phyloP scores from a whole-genome alignment of 768 basidiomycete genomes.

The Mycena floridula region DNA sequence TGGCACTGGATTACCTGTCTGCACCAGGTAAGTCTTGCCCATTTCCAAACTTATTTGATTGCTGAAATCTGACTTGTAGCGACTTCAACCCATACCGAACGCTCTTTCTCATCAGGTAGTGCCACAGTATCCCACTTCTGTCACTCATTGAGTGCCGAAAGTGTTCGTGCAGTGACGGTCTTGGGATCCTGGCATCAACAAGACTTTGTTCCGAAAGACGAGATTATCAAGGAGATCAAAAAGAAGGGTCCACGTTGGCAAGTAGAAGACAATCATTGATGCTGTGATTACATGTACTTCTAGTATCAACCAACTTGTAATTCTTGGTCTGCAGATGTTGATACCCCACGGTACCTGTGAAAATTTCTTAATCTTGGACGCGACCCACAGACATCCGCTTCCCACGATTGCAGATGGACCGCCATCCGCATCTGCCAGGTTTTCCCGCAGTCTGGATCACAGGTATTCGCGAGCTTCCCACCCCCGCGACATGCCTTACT shows the following conservation, averaged over 20 bases:
- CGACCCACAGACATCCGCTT: too few species aligned
- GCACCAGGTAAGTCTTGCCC: background rate
- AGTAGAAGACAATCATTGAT: too few species aligned
- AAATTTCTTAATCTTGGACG: too few species aligned
- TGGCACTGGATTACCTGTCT: background rate
- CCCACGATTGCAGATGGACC: too few species aligned
- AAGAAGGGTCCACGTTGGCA: background rate
- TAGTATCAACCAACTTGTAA: too few species aligned
- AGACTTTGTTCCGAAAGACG: background rate
- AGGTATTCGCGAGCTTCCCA: too few species aligned
- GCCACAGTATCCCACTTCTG: background rate
- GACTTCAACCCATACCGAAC: background rate
- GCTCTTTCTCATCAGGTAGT: background rate
- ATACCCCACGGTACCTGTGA: too few species aligned
- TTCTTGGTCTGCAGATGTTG: too few species aligned
- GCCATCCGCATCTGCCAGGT: too few species aligned
- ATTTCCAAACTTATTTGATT: background rate
- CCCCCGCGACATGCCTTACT: too few species aligned
- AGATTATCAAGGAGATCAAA: background rate
- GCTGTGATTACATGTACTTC: too few species aligned
- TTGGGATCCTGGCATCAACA: background rate
- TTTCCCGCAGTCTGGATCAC: too few species aligned
- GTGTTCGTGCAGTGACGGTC: background rate
- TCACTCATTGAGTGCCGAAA: background rate
- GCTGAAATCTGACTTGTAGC: background rate